Evolutionary conservation across 208 protist genomes (phyloP).

Genomic region (Crithidia expoeki): DNA sequence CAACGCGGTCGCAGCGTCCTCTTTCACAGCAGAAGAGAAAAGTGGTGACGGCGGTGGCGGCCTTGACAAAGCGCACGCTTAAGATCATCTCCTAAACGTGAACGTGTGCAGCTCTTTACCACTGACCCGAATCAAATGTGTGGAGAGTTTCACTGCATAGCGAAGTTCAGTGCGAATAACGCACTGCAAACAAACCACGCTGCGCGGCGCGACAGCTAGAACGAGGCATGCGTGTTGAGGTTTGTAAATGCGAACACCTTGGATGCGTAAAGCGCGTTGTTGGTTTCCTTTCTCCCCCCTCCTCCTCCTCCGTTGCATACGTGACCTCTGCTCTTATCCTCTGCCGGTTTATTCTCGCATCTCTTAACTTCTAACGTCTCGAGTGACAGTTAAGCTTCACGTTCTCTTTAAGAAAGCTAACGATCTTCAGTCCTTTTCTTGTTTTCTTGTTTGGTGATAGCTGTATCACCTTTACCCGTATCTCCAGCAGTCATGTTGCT

Average conservation of each 20-base stretch:
- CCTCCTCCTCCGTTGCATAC: slow-evolving; percentile 2
- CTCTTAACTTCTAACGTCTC: not conserved
- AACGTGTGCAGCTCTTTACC: too few species aligned
- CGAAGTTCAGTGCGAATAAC: too few species aligned
- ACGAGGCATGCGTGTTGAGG: too few species aligned
- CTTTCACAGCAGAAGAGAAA: not conserved
- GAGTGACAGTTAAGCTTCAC: not conserved
- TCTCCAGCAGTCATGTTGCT: not conserved
- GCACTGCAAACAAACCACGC: too few species aligned
- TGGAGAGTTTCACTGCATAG: too few species aligned
- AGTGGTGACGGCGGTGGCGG: not conserved
- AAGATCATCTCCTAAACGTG: too few species aligned
- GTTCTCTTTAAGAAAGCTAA: slow-evolving; percentile 3
- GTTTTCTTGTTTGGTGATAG: slow-evolving; percentile 9
- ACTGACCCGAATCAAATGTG: too few species aligned
- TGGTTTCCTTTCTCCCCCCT: slow-evolving; percentile 9
- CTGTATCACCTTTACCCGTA: too few species aligned
- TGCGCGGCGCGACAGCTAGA: too few species aligned
- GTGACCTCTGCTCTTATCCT: slow-evolving; percentile 4
- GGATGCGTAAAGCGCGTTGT: not conserved
- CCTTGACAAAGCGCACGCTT: not conserved
- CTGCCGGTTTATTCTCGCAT: slow-evolving; percentile 12
- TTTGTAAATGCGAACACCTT: too few species aligned
- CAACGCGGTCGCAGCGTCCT: too few species aligned
- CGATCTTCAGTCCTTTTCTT: not conserved